A percentile compares a stretch with the other conserved stretches of the same genome.
These are phyloP conservation scores for Jatropha curcas DNA, from an alignment of 345 rosid genomes.

Conservation along the genomic window DNA sequence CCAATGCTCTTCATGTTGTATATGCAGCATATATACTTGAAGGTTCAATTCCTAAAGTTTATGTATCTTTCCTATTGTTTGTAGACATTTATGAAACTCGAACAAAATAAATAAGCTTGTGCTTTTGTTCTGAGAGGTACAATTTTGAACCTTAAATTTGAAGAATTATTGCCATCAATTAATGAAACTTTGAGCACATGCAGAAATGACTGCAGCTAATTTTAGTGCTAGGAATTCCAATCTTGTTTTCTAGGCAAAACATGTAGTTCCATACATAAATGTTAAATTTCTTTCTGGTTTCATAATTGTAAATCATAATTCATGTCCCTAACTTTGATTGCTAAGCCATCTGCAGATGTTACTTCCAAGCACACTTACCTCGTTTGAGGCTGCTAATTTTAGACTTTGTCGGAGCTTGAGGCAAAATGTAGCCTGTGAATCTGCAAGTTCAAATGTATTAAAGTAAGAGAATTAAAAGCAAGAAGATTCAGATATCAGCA, in stretches of 20 bases:
- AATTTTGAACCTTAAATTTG: background rate
- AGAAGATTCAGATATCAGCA: constrained; percentile 1
- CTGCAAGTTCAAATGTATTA: background rate
- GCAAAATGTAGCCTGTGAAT: background rate
- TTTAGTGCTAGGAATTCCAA: background rate
- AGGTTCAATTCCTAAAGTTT: background rate
- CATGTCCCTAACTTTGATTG: background rate
- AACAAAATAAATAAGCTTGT: background rate
- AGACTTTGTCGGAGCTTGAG: background rate
- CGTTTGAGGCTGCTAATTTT: background rate
- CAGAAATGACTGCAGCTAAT: background rate
- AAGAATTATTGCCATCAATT: background rate
- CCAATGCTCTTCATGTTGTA: background rate
- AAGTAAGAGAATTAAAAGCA: background rate
- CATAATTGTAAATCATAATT: background rate
- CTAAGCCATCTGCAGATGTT: background rate
- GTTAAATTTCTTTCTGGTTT: background rate
- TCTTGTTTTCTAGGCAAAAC: background rate
- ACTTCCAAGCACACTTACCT: constrained; percentile 4
- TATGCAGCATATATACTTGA: background rate
- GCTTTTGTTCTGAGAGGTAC: background rate
- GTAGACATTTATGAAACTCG: background rate
- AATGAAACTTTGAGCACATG: background rate
- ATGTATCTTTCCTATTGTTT: background rate
- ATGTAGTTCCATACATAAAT: background rate